A percentile compares a stretch with the other conserved stretches of the same genome.
Conservation (phyloP, 2,329 filamentous ascomycete species). For the Aspergillus ochraceus region DNA sequence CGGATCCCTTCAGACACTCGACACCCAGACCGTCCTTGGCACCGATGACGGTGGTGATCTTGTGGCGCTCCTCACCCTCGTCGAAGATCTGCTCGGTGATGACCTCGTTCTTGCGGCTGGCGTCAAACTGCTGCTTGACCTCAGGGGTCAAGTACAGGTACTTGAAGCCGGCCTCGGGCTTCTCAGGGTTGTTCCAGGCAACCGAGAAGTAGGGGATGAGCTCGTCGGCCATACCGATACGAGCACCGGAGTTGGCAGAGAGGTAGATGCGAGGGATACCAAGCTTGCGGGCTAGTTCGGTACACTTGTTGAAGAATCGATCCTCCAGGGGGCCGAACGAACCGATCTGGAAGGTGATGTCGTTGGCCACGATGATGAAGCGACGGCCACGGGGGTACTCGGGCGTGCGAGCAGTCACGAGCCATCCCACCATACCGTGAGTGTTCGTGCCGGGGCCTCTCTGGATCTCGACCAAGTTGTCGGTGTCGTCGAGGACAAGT, state of each 20-base stretch:
- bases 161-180: slow-evolving; percentile 88
- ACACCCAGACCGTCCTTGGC: slow-evolving; percentile 95
- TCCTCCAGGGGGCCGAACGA: slow-evolving; percentile 97
- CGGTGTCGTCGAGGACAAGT: slow-evolving; percentile 89
- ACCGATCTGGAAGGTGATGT: slow-evolving; percentile 98
- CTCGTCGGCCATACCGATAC: slow-evolving; percentile 94
- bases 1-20: slow-evolving; percentile 93
- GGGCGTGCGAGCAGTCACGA: slow-evolving; percentile 89
- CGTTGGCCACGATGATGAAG: slow-evolving; percentile 97
- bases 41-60: slow-evolving; percentile 91
- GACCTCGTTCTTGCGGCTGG: slow-evolving; percentile 70
- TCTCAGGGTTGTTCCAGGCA: slow-evolving; percentile 84
- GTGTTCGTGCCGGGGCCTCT: slow-evolving; percentile 93
- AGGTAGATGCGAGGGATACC: slow-evolving; percentile 97
- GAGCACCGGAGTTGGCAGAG: slow-evolving; percentile 97
- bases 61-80: slow-evolving; percentile 85
- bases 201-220: slow-evolving; percentile 96
- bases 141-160: slow-evolving; percentile 92
- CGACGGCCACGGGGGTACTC: slow-evolving; percentile 91
- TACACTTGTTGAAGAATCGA: slow-evolving; percentile 99
- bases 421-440: slow-evolving; percentile 98
- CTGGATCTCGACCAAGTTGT: slow-evolving; percentile 88
- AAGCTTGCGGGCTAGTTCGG: slow-evolving; percentile 87
- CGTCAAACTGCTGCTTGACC: slow-evolving; percentile 82
- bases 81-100: slow-evolving; percentile 86